A percentile compares a stretch with the other conserved stretches of the same genome.
phyloP scores from a whole-genome alignment of 768 basidiomycete species.

The Suillus luteus region DNA sequence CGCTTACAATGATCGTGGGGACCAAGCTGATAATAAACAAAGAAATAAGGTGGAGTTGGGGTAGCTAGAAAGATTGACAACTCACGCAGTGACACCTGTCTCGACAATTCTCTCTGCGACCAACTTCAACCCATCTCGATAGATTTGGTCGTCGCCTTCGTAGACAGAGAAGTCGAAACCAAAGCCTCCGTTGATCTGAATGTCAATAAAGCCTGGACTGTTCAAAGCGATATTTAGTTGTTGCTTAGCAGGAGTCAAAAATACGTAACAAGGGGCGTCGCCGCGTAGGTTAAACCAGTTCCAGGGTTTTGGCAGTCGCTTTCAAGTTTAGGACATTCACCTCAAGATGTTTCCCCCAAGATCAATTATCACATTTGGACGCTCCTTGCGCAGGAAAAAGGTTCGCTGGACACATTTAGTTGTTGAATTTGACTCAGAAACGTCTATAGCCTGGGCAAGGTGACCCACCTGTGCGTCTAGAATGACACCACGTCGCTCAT shows the following conservation, averaged over 20 bases:
- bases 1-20: slow-evolving; percentile 71
- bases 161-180: slow-evolving; percentile 87
- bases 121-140: slow-evolving; percentile 64
- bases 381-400: slow-evolving; percentile 60
- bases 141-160: slow-evolving; percentile 67
- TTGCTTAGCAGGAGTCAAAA: slow-evolving; percentile 15
- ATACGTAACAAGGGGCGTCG: not conserved
- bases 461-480: slow-evolving; percentile 68
- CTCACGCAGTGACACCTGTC: slow-evolving; percentile 87
- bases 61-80: slow-evolving; percentile 22
- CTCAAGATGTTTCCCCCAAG: slow-evolving; percentile 78
- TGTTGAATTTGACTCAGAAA: slow-evolving; percentile 10
- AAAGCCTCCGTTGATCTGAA: slow-evolving; percentile 90
- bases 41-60: slow-evolving; percentile 25
- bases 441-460: not conserved
- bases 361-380: slow-evolving; percentile 67
- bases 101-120: slow-evolving; percentile 79
- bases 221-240: slow-evolving; percentile 7
- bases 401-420: slow-evolving; percentile 49
- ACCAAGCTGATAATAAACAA: slow-evolving; percentile 43
- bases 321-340: slow-evolving; percentile 31
- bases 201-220: slow-evolving; percentile 85
- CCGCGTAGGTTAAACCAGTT: not conserved
- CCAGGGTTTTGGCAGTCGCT: not conserved
- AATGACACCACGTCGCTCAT: slow-evolving; percentile 70